A percentile compares a stretch with the other conserved stretches of the same genome.
These are phyloP conservation scores for Holtermanniella nyarrowii DNA, from an alignment of 768 basidiomycete species.

Conservation along the genomic window DNA sequence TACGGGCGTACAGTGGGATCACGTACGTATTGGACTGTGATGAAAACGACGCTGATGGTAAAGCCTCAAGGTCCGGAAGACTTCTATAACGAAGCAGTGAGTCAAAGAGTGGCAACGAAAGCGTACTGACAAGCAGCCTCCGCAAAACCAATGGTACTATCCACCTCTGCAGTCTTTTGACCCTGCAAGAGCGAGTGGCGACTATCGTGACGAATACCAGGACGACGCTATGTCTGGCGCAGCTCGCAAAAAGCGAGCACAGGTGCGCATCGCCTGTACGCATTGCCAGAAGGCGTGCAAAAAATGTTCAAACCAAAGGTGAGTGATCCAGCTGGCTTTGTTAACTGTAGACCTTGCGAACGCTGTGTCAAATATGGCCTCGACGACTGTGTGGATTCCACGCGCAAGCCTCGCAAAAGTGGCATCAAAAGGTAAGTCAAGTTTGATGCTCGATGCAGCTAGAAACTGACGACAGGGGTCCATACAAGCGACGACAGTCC, in stretches of 20 bases:
- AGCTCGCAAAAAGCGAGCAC: conserved; percentile 21
- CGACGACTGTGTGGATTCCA: conserved; percentile 30
- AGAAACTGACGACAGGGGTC: conserved; percentile 9
- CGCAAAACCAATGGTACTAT: no score
- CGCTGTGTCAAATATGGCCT: conserved; percentile 34
- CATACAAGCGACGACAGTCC: conserved; percentile 23
- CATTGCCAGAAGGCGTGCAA: conserved; percentile 40
- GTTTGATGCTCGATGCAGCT: neutral
- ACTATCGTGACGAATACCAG: no score
- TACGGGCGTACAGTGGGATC: no score
- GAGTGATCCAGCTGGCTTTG: conserved; percentile 1
- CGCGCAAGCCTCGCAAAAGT: conserved; percentile 31
- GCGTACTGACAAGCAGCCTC: no score
- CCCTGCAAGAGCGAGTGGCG: no score
- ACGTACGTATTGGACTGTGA: no score
- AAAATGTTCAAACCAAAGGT: conserved; percentile 38
- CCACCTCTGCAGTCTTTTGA: no score
- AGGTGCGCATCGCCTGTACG: conserved; percentile 37
- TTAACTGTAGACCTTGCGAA: conserved; percentile 29
- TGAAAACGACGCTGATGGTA: no score
- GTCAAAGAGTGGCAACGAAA: no score
- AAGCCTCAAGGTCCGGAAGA: no score
- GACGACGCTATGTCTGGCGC: no score
- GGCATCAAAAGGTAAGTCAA: conserved; percentile 34
- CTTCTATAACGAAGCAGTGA: no score